phyloP scores from a whole-genome alignment of 352 stramenopile species.

The Globisporangium spinosum region DNA sequence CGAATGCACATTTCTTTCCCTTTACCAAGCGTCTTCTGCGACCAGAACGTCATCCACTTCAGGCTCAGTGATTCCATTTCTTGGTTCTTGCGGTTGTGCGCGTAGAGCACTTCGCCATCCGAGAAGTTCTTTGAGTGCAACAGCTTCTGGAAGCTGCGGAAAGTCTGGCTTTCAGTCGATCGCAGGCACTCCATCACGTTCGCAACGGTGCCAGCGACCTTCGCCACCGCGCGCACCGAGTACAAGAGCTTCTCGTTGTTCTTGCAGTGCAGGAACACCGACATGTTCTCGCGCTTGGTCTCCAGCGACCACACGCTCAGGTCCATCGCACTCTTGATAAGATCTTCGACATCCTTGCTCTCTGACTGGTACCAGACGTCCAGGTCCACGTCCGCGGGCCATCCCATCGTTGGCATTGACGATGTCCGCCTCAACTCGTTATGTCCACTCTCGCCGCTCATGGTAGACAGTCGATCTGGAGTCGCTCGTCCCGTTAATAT shows the following conservation, averaged over 20 bases:
- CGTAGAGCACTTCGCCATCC: conserved; percentile 76
- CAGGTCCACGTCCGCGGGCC: conserved; percentile 74
- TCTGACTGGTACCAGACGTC: conserved; percentile 74
- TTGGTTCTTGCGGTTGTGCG: conserved; percentile 32
- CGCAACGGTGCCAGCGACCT: conserved; percentile 57
- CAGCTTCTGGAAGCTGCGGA: conserved; percentile 68
- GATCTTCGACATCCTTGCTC: conserved; percentile 61
- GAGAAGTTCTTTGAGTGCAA: conserved; percentile 72
- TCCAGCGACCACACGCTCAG: conserved; percentile 78
- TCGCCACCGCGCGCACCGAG: conserved; percentile 66
- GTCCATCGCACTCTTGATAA: conserved; percentile 61
- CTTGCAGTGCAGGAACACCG: conserved; percentile 78
- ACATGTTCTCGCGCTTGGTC: conserved; percentile 53
- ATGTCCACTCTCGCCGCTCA: conserved; percentile 2
- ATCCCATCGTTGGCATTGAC: conserved; percentile 33
- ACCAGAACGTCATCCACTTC: conserved; percentile 82
- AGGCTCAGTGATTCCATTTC: conserved; percentile 68
- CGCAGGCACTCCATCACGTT: conserved; percentile 81
- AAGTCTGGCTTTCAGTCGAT: conserved; percentile 48
- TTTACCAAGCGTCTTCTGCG: conserved; percentile 68
- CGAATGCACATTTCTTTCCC: conserved; percentile 82
- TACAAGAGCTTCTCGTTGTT: conserved; percentile 80
- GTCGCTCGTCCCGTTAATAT: not conserved
- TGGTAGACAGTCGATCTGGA: conserved; percentile 6
- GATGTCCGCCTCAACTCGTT: conserved; percentile 17